Evolutionary conservation across 805 yeast species (phyloP), one percentile per base, ranked within the genome.

Genomic region (Pichia scutulata): DNA sequence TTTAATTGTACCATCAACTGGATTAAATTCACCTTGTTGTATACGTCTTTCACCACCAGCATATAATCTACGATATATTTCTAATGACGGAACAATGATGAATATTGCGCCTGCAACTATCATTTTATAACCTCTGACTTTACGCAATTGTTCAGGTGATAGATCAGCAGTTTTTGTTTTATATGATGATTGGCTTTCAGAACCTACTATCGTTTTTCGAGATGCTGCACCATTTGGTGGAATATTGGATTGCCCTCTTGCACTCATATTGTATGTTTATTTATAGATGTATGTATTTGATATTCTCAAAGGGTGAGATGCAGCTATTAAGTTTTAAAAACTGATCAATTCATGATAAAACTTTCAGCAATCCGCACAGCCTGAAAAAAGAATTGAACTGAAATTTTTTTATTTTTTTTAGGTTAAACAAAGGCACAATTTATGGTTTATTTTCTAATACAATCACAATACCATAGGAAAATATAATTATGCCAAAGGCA

Each of bases 401-500:
- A 37, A 45, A 41, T 12, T 36, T 41, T 43, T 44, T 47, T 36
- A 5, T 26, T 41, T 26, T 19, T 26, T 18, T 41, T 26, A 9
- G 24, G 9, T 4, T 41, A 21, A 18, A 19, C 1, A 16, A 7
- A 19, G 24, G 2, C 16, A 16, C 6, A 33, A 6, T 33, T 33
- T n/a, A 33, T 33, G 16, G 19, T 33, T 16, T 16, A n/a, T 16
- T n/a, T 10, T 7, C 16, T 10, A 33, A 2, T 10, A 16, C 6
- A 33, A n/a, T n/a, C 5, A 6, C 4, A 4, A n/a, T 33, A 5
- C 19, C 16, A 33, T 19, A 22, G 24, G 12, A 14, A 1, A 33
- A 6, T 12, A 19, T 6, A 37, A 44, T 14, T 40, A 82, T 80
- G 89, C 82, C 79, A 26, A 81, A 79, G 60, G 84, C 82, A 18